Evolutionary conservation across 2,329 filamentous ascomycete genomes (phyloP), one percentile per base, ranked within the genome.

Genomic region (Drechslera avenae): DNA sequence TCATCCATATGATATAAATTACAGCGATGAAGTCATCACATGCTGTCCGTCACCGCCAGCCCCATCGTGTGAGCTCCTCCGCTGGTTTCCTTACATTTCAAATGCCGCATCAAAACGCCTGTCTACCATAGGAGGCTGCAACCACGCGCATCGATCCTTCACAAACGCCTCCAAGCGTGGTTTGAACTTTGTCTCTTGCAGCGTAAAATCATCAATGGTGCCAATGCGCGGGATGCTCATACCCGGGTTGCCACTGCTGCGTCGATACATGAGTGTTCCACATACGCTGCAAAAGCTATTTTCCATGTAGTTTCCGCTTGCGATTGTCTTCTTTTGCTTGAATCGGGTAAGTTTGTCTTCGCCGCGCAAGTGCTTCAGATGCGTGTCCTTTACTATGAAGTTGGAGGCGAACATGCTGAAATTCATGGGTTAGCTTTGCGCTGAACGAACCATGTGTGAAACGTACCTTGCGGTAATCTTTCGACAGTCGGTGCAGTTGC

Each of bases 251-350:
- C 62, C 71, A 1, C 68, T 60, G 6, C 78, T 70, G n/a, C 76
- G 66, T 1, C 84, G 77, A 59, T 85, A 86, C 82, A 87, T 81
- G 4, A 86, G 76, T 0, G 80, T 79, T 2, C 85, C 84, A 62
- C 85, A 87, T 0, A 73, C 79, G 0, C 62, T 72, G 59, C 85
- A 87, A 68, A 87, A 87, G 63, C 77, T 75, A 62, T 87, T 86
- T 13, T 79, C 80, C 84, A 87, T 87, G 41, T 69, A 84, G 0
- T 60, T 56, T 19, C 63, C 79, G 26, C 4, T 85, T 73, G 13
- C 77, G 26, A 28, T 28, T 0, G 26, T 28, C 9, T 12, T 3
- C 2, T 10, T 12, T 13, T 28, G 26, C 10, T 28, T 28, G 26
- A 28, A 28, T 2, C 26, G 10, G 2, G 26, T 79, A 0, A 80